Evolutionary conservation across 169 alveolate genomes (phyloP), one percentile per base, ranked within the genome.

Genomic region (Neospora caninum): DNA sequence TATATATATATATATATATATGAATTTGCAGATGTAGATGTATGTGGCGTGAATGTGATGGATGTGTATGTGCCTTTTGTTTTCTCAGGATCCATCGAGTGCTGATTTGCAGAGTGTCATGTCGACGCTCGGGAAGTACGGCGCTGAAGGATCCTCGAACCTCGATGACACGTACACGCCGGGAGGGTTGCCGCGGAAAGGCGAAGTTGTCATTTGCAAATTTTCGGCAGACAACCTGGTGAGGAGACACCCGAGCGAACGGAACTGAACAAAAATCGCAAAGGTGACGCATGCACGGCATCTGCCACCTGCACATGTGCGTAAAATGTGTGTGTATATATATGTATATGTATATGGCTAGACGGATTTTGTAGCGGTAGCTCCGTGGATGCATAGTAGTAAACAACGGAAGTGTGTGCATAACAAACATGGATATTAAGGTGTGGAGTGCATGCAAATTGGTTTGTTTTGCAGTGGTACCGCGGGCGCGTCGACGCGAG

Each of bases 401-500:
- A n/a, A n/a, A n/a, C n/a, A n/a, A n/a, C n/a, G n/a, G n/a, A n/a
- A n/a, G n/a, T n/a, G n/a, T n/a, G n/a, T n/a, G n/a, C n/a, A n/a
- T n/a, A n/a, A n/a, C n/a, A n/a, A n/a, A n/a, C n/a, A 49, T 49
- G 13, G 4, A 49, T 49, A 49, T 49, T 7, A 7, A 64, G 34
- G 73, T 27, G n/a, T 64, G n/a, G n/a, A n/a, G 73, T 27, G 73
- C 73, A 64, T 64, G 73, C 73, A 29, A 16, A 16, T 6, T 9
- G 34, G 49, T n/a, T 78, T n/a, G 58, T 25, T 53, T 18, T 67
- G 93, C 94, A 91, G 94, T 91, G 94, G 94, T 91, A 91, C 80
- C 94, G 94, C 13, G 94, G 89, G 0, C 70, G 94, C n/a, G 94
- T 91, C 38, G 94, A 91, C 78, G 69, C 41, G 54, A 27, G 94